Conservation (phyloP, 768 basidiomycete genomes). For the Clavulina sp. region DNA sequence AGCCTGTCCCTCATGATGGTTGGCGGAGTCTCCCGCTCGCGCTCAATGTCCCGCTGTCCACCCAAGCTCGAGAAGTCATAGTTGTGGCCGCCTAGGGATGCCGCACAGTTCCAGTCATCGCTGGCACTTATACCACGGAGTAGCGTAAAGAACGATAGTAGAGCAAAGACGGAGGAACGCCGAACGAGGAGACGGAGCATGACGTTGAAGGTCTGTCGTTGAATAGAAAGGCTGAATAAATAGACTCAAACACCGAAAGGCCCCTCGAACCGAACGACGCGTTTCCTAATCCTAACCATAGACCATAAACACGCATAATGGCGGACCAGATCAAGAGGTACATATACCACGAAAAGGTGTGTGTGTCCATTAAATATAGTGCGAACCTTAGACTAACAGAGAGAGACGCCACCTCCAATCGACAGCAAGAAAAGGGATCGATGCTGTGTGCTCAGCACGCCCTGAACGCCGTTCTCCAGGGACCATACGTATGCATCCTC, state of each 20-base stretch:
- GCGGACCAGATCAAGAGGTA: constrained; percentile 33
- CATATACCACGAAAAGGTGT: constrained; percentile 52
- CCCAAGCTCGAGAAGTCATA: constrained; percentile 37
- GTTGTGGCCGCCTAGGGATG: background rate
- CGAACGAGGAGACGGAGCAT: background rate
- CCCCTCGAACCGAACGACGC: too few relatives aligned
- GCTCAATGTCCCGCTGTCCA: constrained; percentile 33
- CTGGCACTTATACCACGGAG: background rate
- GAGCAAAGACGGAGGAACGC: background rate
- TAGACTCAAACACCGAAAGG: too few relatives aligned
- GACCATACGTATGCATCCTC: constrained; percentile 28
- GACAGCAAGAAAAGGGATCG: constrained; percentile 47
- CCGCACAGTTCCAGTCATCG: background rate
- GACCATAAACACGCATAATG: too few relatives aligned
- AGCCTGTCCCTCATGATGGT: constrained; percentile 41
- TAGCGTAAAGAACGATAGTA: background rate
- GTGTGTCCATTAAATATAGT: background rate
- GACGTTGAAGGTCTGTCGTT: background rate
- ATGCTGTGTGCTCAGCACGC: constrained; percentile 83
- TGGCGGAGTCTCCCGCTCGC: constrained; percentile 44
- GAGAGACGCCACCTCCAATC: too few relatives aligned
- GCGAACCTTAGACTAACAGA: background rate
- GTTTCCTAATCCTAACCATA: too few relatives aligned
- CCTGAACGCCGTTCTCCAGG: constrained; percentile 49
- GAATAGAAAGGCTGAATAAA: too few relatives aligned